Evolutionary conservation across 2,329 filamentous ascomycete species (phyloP).

Genomic region (Aspergillus thermomutatus): DNA sequence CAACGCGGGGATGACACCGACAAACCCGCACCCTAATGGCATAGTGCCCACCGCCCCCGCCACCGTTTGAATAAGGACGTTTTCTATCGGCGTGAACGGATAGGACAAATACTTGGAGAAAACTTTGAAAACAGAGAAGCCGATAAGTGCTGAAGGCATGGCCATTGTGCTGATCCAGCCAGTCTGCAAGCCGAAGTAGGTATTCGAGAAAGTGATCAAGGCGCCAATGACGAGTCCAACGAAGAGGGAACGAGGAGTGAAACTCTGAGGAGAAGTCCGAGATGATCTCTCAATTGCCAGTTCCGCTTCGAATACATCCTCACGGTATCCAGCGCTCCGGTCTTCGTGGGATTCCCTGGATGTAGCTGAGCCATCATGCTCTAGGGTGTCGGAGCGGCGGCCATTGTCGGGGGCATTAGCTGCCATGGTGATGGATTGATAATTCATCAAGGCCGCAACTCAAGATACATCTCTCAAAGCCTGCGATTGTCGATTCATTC

Average conservation of each 20-base stretch:
- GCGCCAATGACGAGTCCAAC: slow-evolving; percentile 82
- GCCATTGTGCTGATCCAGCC: slow-evolving; percentile 85
- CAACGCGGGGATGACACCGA: slow-evolving; percentile 89
- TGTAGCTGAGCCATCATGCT: slow-evolving; percentile 5
- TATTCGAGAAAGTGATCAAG: slow-evolving; percentile 93
- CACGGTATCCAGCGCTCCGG: background rate
- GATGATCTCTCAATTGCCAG: slow-evolving; percentile 6
- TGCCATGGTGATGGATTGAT: slow-evolving; percentile 34
- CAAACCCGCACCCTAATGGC: slow-evolving; percentile 92
- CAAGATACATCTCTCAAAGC: background rate
- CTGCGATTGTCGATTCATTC: background rate
- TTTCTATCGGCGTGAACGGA: slow-evolving; percentile 92
- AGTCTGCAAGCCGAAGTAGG: slow-evolving; percentile 97
- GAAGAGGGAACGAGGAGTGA: slow-evolving; percentile 75
- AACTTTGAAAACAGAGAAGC: slow-evolving; percentile 88
- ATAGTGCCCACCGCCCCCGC: slow-evolving; percentile 95
- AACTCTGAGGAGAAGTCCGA: slow-evolving; percentile 54
- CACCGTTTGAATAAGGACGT: slow-evolving; percentile 93
- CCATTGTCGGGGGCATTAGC: slow-evolving; percentile 20
- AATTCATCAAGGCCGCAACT: slow-evolving; percentile 29
- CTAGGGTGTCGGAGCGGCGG: slow-evolving; percentile 1
- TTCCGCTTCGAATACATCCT: background rate
- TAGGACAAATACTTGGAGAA: slow-evolving; percentile 68
- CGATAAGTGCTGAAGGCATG: slow-evolving; percentile 91
- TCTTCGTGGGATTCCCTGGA: background rate